Evolutionary conservation across 345 rosid genomes (phyloP).

Genomic region (Salix brachista): DNA sequence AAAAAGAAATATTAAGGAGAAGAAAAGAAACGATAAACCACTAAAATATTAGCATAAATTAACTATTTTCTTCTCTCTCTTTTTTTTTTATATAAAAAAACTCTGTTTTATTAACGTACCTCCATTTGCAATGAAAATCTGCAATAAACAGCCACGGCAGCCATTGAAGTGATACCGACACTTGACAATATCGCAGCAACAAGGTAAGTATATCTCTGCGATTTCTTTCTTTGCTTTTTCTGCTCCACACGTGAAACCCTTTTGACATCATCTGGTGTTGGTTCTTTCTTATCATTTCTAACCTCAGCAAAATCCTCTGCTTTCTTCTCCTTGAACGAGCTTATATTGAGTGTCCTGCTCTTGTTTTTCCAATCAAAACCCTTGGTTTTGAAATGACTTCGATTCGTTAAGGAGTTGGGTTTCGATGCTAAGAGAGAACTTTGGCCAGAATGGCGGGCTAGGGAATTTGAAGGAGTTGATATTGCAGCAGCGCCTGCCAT

Average conservation of each 20-base stretch:
- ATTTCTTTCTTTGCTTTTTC: slow-evolving; percentile 58
- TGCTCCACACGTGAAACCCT: slow-evolving; percentile 35
- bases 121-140: slow-evolving; percentile 88
- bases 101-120: slow-evolving; percentile 29
- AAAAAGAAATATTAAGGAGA: too few species aligned
- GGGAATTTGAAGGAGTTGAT: slow-evolving; percentile 12
- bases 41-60: background rate
- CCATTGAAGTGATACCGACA: slow-evolving; percentile 80
- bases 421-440: background rate
- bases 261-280: background rate
- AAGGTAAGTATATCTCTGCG: slow-evolving; percentile 74
- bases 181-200: slow-evolving; percentile 87
- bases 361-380: background rate
- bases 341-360: background rate
- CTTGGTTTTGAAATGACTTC: background rate
- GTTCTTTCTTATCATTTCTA: background rate
- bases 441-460: background rate
- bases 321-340: slow-evolving; percentile 14
- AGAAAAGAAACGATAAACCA: background rate
- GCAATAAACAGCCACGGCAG: slow-evolving; percentile 75
- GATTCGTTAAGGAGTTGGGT: background rate
- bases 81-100: too few species aligned
- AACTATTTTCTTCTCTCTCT: background rate
- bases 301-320: background rate
- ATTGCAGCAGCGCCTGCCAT: background rate